Conservation (phyloP, 2,329 filamentous ascomycete species). For the Lecanicillium sp. region DNA sequence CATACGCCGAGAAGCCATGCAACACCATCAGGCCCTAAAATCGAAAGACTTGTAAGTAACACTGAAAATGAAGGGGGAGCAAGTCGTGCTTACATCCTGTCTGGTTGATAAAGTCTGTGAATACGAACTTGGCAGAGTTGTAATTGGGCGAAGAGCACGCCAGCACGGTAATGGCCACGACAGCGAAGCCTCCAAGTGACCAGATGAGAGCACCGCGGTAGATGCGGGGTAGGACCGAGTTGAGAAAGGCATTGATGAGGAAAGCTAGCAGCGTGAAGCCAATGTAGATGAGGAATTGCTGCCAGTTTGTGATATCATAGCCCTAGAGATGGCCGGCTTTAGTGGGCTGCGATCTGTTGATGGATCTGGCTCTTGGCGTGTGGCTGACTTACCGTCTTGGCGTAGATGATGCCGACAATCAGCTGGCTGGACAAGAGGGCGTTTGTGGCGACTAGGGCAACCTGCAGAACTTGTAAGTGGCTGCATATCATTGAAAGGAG, state of each 20-base stretch:
- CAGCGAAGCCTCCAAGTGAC: constrained; percentile 58
- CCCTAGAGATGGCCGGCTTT: constrained; percentile 9
- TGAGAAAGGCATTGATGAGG: constrained; percentile 21
- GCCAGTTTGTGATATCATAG: constrained; percentile 54
- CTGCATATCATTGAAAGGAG: not conserved
- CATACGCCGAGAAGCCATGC: constrained; percentile 23
- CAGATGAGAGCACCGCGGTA: constrained; percentile 63
- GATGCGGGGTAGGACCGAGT: constrained; percentile 29
- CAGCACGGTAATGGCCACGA: constrained; percentile 62
- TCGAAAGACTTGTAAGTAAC: not conserved
- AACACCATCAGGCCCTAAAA: constrained; percentile 22
- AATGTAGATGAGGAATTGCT: constrained; percentile 54
- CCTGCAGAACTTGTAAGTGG: constrained; percentile 15
- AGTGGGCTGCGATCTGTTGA: not conserved
- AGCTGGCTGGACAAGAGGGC: constrained; percentile 60
- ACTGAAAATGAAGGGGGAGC: not conserved
- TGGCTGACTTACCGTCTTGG: constrained; percentile 34
- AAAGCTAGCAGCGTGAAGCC: constrained; percentile 20
- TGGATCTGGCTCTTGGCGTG: too few relatives aligned
- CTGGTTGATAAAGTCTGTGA: constrained; percentile 22
- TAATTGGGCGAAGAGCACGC: constrained; percentile 58
- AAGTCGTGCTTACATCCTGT: constrained; percentile 17
- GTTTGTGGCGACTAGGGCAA: constrained; percentile 59
- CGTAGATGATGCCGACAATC: constrained; percentile 55
- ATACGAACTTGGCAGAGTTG: constrained; percentile 22